phyloP scores from a whole-genome alignment of 208 protist genomes.

The Trypanosoma conorhini region DNA sequence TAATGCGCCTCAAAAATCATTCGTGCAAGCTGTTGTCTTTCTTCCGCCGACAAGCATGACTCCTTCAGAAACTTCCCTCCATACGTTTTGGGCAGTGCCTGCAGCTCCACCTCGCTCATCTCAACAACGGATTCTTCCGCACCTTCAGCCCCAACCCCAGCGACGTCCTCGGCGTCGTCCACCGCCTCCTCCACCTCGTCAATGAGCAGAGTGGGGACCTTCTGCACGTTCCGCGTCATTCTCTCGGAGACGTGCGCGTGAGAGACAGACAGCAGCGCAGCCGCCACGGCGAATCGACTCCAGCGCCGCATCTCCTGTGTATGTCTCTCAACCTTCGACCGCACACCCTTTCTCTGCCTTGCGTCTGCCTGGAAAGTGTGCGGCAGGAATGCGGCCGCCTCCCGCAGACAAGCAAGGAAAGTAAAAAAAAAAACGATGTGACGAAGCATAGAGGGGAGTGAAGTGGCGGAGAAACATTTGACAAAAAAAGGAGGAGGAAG shows the following conservation, averaged over 20 bases:
- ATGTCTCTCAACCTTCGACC: not conserved
- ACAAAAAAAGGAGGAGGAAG: not conserved
- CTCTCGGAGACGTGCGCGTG: not conserved
- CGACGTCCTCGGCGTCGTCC: not conserved
- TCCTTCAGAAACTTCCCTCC: not conserved
- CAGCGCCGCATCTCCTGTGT: slow-evolving; percentile 8
- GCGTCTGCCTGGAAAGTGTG: not conserved
- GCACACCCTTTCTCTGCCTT: not conserved
- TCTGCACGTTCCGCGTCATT: slow-evolving; percentile 19
- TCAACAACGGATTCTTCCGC: slow-evolving; percentile 13
- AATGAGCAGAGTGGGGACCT: slow-evolving; percentile 7
- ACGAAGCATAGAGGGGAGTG: not conserved
- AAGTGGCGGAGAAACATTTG: not conserved
- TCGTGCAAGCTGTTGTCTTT: slow-evolving; percentile 41
- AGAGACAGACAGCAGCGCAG: not conserved
- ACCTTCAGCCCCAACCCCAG: not conserved
- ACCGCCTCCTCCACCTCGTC: not conserved
- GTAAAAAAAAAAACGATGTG: slow-evolving; percentile 24
- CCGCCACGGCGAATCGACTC: not conserved
- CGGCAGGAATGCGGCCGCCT: not conserved
- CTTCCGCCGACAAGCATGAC: slow-evolving; percentile 39
- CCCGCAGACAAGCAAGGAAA: slow-evolving; percentile 2
- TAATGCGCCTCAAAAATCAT: slow-evolving; percentile 74
- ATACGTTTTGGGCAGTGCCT: slow-evolving; percentile 18
- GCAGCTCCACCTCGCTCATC: slow-evolving; percentile 10